Evolutionary conservation across 1,284 basidiomycete genomes (phyloP).

Genomic region (Cryptococcus hybrid): DNA sequence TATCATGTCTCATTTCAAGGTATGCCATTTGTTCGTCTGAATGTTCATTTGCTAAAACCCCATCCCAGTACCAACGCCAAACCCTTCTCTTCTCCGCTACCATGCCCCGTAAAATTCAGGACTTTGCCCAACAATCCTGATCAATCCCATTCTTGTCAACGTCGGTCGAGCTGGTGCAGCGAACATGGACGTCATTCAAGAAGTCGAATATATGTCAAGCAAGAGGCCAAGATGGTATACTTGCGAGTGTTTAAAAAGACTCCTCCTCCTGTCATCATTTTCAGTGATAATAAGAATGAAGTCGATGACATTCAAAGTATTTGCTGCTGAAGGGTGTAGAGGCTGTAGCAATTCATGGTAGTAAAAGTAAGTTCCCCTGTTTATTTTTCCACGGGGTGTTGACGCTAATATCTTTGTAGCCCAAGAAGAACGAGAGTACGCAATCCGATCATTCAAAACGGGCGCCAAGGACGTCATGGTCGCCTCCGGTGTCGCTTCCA

Average conservation of each 20-base stretch:
- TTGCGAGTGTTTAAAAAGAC: slow-evolving; percentile 97
- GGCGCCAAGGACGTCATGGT: slow-evolving; percentile 99
- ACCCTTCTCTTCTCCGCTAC: slow-evolving; percentile 97
- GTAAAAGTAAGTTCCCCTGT: slow-evolving; percentile 66
- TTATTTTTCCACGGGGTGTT: neutral
- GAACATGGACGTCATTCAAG: slow-evolving; percentile 93
- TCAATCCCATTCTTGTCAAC: slow-evolving; percentile 91
- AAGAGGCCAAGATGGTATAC: slow-evolving; percentile 99
- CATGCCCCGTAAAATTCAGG: slow-evolving; percentile 98
- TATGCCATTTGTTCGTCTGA: slow-evolving; percentile 41
- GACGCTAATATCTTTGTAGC: slow-evolving; percentile 55
- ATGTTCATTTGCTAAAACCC: neutral
- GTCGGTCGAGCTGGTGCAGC: slow-evolving; percentile 98
- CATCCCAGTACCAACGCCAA: slow-evolving; percentile 80
- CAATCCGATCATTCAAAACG: slow-evolving; percentile 94
- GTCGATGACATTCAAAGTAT: slow-evolving; percentile 99
- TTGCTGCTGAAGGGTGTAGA: slow-evolving; percentile 95
- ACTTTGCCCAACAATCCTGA: slow-evolving; percentile 95
- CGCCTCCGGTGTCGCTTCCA: slow-evolving; percentile 94
- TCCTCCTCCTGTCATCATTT: slow-evolving; percentile 95
- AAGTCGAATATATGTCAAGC: slow-evolving; percentile 99
- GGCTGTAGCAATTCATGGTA: slow-evolving; percentile 97
- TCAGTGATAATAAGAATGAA: slow-evolving; percentile 99
- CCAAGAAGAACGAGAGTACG: slow-evolving; percentile 98
- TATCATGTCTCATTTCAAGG: slow-evolving; percentile 99